Percentiles rank a stretch among this genome's conserved stretches.
Evolutionary conservation across 1,284 basidiomycete species (phyloP).

Genomic region (Pisolithus thermaeus): DNA sequence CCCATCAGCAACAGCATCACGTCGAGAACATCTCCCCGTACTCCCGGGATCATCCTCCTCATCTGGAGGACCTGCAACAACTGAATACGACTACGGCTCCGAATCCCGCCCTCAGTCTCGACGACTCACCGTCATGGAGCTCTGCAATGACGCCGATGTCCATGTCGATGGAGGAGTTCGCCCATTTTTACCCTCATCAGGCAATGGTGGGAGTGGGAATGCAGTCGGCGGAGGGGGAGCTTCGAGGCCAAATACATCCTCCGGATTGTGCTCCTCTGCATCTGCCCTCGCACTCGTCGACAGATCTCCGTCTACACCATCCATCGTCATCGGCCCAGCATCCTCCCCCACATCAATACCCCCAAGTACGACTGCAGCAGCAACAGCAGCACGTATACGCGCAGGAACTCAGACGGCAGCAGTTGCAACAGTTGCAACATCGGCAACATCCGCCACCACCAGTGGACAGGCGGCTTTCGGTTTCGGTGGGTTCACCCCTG

Average conservation of each 20-base stretch:
- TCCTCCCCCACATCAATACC: slow-evolving; percentile 14
- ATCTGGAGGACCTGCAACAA: slow-evolving; percentile 19
- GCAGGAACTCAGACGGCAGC: slow-evolving; percentile 39
- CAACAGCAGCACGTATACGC: slow-evolving; percentile 32
- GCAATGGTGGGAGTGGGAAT: background rate
- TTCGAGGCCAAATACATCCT: slow-evolving; percentile 44
- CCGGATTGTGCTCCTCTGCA: slow-evolving; percentile 43
- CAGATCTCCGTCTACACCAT: slow-evolving; percentile 17
- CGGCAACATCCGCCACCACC: slow-evolving; percentile 23
- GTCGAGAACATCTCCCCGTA: slow-evolving; percentile 28
- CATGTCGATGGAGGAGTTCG: slow-evolving; percentile 32
- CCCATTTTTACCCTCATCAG: slow-evolving; percentile 31
- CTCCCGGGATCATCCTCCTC: slow-evolving; percentile 2
- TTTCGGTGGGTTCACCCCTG: too few relatives aligned
- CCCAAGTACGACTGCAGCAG: background rate
- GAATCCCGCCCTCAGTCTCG: slow-evolving; percentile 71
- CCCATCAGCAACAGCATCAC: slow-evolving; percentile 15
- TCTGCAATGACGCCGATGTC: slow-evolving; percentile 63
- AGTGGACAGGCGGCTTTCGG: slow-evolving; percentile 25
- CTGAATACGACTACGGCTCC: slow-evolving; percentile 53
- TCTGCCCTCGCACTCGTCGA: slow-evolving; percentile 45
- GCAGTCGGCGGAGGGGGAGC: slow-evolving; percentile 12
- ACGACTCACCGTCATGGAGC: slow-evolving; percentile 76
- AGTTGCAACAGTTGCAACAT: slow-evolving; percentile 34
- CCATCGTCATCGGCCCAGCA: slow-evolving; percentile 4